Percentiles rank a stretch among this genome's conserved stretches.
These are phyloP conservation scores for Tetrahymena elliotti DNA, from an alignment of 73 alveolate species.

Conservation along the genomic window DNA sequence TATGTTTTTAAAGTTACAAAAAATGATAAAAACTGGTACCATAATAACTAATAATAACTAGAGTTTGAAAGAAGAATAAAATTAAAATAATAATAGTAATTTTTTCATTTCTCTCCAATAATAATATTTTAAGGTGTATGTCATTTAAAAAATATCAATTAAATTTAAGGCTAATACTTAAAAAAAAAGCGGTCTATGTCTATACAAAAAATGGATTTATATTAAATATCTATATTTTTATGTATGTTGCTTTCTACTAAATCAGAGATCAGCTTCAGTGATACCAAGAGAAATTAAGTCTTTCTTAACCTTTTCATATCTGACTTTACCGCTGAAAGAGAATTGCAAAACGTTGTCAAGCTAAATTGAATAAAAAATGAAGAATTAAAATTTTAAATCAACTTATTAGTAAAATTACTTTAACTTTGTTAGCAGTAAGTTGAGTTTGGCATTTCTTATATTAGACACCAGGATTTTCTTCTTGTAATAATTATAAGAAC, in stretches of 20 bases:
- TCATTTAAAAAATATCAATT: too few species aligned
- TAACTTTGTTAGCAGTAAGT: background rate
- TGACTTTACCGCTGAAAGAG: background rate
- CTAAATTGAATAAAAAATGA: background rate
- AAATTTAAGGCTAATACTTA: too few species aligned
- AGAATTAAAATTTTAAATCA: background rate
- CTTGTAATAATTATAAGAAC: background rate
- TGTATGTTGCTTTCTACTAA: background rate
- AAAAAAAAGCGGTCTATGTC: background rate
- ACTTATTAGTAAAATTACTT: background rate
- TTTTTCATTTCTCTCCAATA: too few species aligned
- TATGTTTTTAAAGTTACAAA: too few species aligned
- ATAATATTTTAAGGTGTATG: too few species aligned
- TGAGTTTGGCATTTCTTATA: background rate
- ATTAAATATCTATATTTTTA: too few species aligned
- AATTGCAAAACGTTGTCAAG: background rate
- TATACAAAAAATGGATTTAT: background rate
- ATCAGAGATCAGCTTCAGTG: background rate
- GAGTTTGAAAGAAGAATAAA: too few species aligned
- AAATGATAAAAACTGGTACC: too few species aligned
- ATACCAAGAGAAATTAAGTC: background rate
- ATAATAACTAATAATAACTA: too few species aligned
- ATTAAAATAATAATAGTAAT: too few species aligned
- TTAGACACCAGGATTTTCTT: background rate
- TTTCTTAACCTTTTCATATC: background rate